Evolutionary conservation across 2,329 filamentous ascomycete genomes (phyloP).

Genomic region (Hypoxylon sp.): DNA sequence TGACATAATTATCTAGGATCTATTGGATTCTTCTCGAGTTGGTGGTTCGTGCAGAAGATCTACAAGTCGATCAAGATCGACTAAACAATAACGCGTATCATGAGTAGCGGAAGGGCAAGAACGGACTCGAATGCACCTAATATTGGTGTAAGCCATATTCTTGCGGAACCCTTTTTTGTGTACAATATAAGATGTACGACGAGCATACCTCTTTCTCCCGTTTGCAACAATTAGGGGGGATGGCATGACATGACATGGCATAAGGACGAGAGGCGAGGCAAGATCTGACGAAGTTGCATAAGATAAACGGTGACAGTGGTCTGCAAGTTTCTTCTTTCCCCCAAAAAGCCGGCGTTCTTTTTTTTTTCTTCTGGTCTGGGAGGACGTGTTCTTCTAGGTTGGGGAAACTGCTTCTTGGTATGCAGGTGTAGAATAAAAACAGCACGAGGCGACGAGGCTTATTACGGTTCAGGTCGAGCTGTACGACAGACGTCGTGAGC

Average conservation of each 20-base stretch:
- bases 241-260: not conserved
- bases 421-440: conserved; percentile 7
- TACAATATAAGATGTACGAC: conserved; percentile 38
- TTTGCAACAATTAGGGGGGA: conserved; percentile 10
- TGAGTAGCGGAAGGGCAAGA: not conserved
- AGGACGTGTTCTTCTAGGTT: conserved; percentile 31
- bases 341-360: conserved; percentile 32
- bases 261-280: conserved; percentile 7
- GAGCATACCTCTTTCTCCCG: conserved; percentile 21
- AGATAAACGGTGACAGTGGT: conserved; percentile 9
- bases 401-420: conserved; percentile 22
- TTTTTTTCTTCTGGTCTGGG: conserved; percentile 2
- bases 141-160: not conserved
- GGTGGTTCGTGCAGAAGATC: conserved; percentile 93
- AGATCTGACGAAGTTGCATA: conserved; percentile 33
- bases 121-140: not conserved
- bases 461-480: conserved; percentile 12
- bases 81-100: conserved; percentile 55
- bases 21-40: conserved; percentile 95
- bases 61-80: conserved; percentile 99
- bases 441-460: not conserved
- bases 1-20: conserved; percentile 69
- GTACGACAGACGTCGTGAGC: not conserved
- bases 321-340: conserved; percentile 1
- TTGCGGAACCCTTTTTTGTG: conserved; percentile 3